Evolutionary conservation across 352 stramenopile species (phyloP).

Genomic region (Globisporangium splendens): DNA sequence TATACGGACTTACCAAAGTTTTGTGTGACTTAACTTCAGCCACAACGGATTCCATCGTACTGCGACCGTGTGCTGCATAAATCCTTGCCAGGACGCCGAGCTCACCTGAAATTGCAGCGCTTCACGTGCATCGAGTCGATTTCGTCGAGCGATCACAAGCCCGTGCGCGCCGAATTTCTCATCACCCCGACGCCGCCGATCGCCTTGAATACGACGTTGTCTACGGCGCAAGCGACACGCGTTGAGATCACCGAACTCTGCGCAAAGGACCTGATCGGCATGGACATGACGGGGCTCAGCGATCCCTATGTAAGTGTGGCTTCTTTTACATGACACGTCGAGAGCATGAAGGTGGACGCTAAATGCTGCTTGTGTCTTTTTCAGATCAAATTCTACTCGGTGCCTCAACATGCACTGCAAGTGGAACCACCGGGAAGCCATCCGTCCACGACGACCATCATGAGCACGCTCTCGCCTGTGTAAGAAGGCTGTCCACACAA

Average conservation of each 20-base stretch:
- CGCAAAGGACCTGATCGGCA: conserved; percentile 57
- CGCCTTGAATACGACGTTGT: conserved; percentile 16
- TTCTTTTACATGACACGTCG: no score
- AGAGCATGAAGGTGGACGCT: not conserved
- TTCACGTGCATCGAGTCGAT: conserved; percentile 67
- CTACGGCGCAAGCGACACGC: conserved; percentile 29
- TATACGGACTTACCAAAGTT: no score
- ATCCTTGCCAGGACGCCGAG: conserved; percentile 55
- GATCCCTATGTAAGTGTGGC: conserved; percentile 63
- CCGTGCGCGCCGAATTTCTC: conserved; percentile 57
- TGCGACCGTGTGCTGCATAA: conserved; percentile 84
- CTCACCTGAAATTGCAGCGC: conserved; percentile 47
- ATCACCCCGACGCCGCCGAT: conserved; percentile 32
- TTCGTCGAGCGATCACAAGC: conserved; percentile 84
- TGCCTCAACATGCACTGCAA: conserved; percentile 47
- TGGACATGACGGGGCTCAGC: conserved; percentile 74
- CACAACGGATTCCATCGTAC: conserved; percentile 77
- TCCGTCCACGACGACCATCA: conserved; percentile 57
- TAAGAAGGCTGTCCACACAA: conserved; percentile 18
- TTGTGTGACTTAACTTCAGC: conserved; percentile 16
- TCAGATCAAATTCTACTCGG: conserved; percentile 74
- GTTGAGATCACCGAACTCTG: conserved; percentile 60
- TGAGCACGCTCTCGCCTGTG: conserved; percentile 55
- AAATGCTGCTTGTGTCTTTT: not conserved
- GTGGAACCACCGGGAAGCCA: conserved; percentile 43